phyloP scores from a whole-genome alignment of 495 filamentous ascomycete genomes.

The Penicillium ucsense region DNA sequence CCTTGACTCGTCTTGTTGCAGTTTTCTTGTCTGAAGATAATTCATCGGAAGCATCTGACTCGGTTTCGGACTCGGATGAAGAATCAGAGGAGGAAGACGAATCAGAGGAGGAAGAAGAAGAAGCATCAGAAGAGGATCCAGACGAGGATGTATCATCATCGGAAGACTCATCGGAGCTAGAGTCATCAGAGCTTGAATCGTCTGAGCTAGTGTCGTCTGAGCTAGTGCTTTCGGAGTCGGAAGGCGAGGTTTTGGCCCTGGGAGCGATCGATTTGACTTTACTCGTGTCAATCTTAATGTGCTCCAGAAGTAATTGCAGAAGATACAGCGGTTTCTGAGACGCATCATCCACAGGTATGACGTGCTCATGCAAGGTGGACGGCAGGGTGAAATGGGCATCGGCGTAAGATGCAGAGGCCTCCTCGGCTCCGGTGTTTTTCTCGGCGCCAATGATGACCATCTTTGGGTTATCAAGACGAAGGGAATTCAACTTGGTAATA shows the following conservation, averaged over 20 bases:
- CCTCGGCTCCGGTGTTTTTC: constrained; percentile 23
- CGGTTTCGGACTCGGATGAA: constrained; percentile 1
- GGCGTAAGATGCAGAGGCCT: constrained; percentile 11
- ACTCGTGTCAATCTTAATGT: constrained; percentile 22
- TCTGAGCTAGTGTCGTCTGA: constrained; percentile 22
- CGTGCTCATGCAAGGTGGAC: constrained; percentile 57
- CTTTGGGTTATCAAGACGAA: constrained; percentile 65
- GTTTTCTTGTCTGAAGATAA: constrained; percentile 4
- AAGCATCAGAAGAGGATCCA: constrained; percentile 17
- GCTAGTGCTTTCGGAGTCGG: constrained; percentile 20
- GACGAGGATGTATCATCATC: constrained; percentile 20
- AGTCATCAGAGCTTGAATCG: constrained; percentile 20
- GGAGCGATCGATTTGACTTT: not conserved
- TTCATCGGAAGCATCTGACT: constrained; percentile 11
- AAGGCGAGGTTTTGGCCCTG: constrained; percentile 8
- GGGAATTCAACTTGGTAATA: constrained; percentile 61
- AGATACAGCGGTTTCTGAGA: constrained; percentile 81
- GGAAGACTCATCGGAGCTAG: constrained; percentile 22
- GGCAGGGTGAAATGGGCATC: constrained; percentile 53
- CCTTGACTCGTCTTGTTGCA: too few species aligned
- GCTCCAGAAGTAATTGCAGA: constrained; percentile 29
- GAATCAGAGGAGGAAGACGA: constrained; percentile 23
- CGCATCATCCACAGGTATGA: constrained; percentile 63
- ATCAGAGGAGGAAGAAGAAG: constrained; percentile 17
- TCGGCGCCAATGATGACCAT: constrained; percentile 61